Evolutionary conservation across 2,329 filamentous ascomycete species (phyloP), one percentile per base, ranked within the genome.

Genomic region (Ramichloridium luteum): DNA sequence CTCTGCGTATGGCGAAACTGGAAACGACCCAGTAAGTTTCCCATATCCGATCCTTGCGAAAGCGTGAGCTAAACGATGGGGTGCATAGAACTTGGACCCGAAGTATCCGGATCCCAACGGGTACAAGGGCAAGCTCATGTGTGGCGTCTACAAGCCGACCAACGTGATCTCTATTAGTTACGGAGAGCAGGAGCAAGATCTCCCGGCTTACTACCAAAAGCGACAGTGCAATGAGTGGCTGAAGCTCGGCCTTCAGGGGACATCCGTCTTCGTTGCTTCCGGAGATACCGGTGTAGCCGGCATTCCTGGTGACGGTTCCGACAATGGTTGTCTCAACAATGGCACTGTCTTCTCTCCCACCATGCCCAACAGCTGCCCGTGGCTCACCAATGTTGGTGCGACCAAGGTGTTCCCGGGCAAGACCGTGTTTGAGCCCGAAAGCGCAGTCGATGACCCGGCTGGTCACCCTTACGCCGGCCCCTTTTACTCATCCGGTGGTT

Each of bases 91-190:
- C n/a, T 49, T 65, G 4, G 68, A 72, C 40, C 64, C 67, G 0
- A 47, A 49, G 4, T 72, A 72, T 39, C 69, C 67, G 1, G 59
- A 69, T 40, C n/a, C n/a, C n/a, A n/a, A n/a, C n/a, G 69, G 68
- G 5, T 72, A 70, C 51, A 60, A 62, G 31, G 65, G 64, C 13
- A 39, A 47, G 3, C 42, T 58, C 9, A 53, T 59, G 28, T 65
- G 64, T 35, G 64, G 63, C 4, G 54, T 56, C 10, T 69, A 61
- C 51, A 56, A 61, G 40, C 62, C 67, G 2, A 67, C 67, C 5
- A 67, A 70, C 35, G 68, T 72, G 3, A 61, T 74, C 36, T 67
- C 63, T 16, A 66, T 73, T 43, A 71, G 66, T 4, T 75, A 74
- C 47, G 67, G 66, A 27, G 65, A 64, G 20, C 57, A 61, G 18